Conservation (phyloP, 371 early-diverging fungal species). For the Actinomortierella ambigua region DNA sequence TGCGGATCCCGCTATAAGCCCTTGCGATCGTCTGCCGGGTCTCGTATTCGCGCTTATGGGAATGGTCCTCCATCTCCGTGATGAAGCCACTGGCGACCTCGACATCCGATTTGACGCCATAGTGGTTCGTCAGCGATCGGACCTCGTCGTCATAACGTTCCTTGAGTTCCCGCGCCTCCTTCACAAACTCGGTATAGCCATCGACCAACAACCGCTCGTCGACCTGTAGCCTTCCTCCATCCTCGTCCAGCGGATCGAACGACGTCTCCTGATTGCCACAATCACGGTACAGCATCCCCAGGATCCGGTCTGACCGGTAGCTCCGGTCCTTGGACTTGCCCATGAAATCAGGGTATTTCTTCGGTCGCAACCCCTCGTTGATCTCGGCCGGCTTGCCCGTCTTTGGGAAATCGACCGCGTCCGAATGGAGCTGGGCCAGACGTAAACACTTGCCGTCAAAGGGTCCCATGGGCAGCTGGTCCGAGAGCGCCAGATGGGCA, state of each 20-base stretch:
- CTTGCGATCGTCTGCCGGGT: constrained; percentile 52
- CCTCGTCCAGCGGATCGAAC: constrained; percentile 28
- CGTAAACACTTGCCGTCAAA: constrained; percentile 55
- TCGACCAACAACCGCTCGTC: constrained; percentile 53
- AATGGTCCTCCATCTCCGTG: constrained; percentile 15
- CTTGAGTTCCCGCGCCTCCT: constrained; percentile 53
- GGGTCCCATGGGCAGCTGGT: constrained; percentile 56
- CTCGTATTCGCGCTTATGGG: constrained; percentile 53
- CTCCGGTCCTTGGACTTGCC: constrained; percentile 61
- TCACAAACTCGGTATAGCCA: constrained; percentile 62
- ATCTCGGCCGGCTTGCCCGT: constrained; percentile 64
- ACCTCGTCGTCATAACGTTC: constrained; percentile 59
- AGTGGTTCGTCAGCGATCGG: constrained; percentile 67
- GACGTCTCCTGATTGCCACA: constrained; percentile 8
- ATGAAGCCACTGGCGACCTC: constrained; percentile 51
- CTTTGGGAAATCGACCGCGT: constrained; percentile 75
- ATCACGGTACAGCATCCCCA: constrained; percentile 70
- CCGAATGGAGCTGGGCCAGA: constrained; percentile 72
- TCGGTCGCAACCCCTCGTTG: constrained; percentile 51
- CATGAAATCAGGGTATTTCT: constrained; percentile 83
- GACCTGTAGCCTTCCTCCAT: constrained; percentile 29
- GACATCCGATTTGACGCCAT: constrained; percentile 57
- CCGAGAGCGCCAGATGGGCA: constrained; percentile 76
- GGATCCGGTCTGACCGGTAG: constrained; percentile 63
- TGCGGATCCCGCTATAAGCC: constrained; percentile 48